Evolutionary conservation across 2,329 filamentous ascomycete genomes (phyloP).

Genomic region (Zymoseptoria tritici): DNA sequence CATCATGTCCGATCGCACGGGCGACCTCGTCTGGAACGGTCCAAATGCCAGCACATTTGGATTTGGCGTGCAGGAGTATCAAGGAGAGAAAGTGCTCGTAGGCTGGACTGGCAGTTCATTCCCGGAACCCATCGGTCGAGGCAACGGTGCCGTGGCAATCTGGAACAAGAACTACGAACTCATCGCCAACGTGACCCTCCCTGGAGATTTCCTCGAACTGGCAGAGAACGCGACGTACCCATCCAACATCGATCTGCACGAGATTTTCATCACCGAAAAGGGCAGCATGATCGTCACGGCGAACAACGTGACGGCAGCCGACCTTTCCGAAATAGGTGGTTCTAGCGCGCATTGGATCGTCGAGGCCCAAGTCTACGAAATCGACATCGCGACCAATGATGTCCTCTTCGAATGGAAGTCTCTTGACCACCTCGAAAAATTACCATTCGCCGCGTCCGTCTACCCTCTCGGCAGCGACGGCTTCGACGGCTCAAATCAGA

Average conservation of each 20-base stretch:
- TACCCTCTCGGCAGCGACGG: slow-evolving; percentile 16
- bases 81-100: slow-evolving; percentile 11
- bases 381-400: slow-evolving; percentile 31
- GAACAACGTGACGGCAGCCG: slow-evolving; percentile 23
- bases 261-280: slow-evolving; percentile 28
- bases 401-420: slow-evolving; percentile 33
- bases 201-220: slow-evolving; percentile 11
- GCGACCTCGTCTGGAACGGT: slow-evolving; percentile 17
- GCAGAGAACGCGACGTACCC: slow-evolving; percentile 5
- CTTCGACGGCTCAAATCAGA: slow-evolving; percentile 10
- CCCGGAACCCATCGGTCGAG: slow-evolving; percentile 15
- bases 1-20: slow-evolving; percentile 5
- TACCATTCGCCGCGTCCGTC: slow-evolving; percentile 28
- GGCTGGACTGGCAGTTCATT: slow-evolving; percentile 15
- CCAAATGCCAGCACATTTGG: slow-evolving; percentile 7
- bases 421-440: slow-evolving; percentile 30
- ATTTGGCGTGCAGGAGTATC: slow-evolving; percentile 14
- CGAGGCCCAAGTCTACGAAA: slow-evolving; percentile 21
- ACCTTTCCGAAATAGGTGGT: slow-evolving; percentile 25
- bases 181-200: slow-evolving; percentile 12
- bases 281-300: slow-evolving; percentile 28
- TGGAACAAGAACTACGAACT: slow-evolving; percentile 14
- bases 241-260: slow-evolving; percentile 28
- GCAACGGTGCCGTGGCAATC: slow-evolving; percentile 11
- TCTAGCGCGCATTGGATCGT: slow-evolving; percentile 27